Conservation (phyloP, 257 asterid species). For the Echium plantagineum region DNA sequence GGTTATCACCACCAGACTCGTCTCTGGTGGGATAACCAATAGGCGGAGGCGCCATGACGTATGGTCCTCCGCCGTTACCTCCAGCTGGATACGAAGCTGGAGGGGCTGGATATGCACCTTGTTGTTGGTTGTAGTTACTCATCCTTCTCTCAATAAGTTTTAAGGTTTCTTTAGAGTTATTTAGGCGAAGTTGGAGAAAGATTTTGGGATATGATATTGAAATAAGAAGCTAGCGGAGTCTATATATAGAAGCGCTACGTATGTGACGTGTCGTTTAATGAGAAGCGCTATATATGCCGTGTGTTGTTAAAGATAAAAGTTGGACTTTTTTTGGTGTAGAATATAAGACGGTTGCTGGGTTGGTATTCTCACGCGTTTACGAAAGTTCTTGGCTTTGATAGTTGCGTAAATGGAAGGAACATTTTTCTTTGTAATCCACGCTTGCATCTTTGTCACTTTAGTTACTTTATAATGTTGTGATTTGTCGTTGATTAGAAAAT, state of each 20-base stretch:
- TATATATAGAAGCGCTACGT: too few species aligned
- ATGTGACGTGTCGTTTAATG: neutral
- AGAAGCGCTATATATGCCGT: neutral
- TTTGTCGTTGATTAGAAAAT: too few species aligned
- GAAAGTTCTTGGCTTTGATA: too few species aligned
- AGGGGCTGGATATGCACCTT: conserved; percentile 26
- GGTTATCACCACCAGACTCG: conserved; percentile 7
- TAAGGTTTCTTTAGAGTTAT: neutral
- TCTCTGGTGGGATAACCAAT: conserved; percentile 46
- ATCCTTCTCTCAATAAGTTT: conserved; percentile 3
- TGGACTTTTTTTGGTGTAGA: neutral
- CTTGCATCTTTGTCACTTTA: neutral
- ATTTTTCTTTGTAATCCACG: neutral
- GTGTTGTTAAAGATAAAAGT: neutral
- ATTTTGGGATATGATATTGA: neutral
- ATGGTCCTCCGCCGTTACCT: conserved; percentile 6
- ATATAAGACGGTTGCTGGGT: too few species aligned
- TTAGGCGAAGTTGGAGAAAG: neutral
- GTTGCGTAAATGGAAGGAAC: too few species aligned
- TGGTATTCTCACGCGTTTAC: neutral
- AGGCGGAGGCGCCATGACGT: conserved; percentile 44
- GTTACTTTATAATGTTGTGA: too few species aligned
- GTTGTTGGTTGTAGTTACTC: conserved; percentile 24
- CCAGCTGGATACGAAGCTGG: conserved; percentile 25
- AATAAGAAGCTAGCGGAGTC: neutral